phyloP scores from a whole-genome alignment of 257 asterid genomes.

The Striga asiatica region DNA sequence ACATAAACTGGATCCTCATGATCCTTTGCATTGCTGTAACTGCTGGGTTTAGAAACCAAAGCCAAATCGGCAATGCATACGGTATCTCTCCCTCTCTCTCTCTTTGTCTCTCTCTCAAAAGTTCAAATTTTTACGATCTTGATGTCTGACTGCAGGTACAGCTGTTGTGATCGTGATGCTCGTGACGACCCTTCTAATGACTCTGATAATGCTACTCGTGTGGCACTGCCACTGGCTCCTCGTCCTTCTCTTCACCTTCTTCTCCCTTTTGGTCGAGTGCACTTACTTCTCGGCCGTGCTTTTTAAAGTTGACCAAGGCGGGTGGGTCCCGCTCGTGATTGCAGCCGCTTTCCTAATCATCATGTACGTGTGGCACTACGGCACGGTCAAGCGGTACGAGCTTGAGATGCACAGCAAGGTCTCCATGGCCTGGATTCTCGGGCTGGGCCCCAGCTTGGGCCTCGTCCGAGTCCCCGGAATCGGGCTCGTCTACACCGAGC shows the following conservation, averaged over 20 bases:
- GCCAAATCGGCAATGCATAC: constrained; percentile 94
- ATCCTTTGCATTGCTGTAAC: constrained; percentile 91
- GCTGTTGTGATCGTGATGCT: constrained; percentile 96
- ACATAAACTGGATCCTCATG: constrained; percentile 95
- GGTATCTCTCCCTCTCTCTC: too few species aligned
- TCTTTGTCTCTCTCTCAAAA: too few species aligned
- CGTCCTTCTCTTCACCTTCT: constrained; percentile 58
- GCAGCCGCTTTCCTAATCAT: constrained; percentile 75
- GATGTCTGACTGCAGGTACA: constrained; percentile 50
- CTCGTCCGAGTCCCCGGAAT: constrained; percentile 96
- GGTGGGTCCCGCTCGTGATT: constrained; percentile 96
- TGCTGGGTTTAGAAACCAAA: constrained; percentile 89
- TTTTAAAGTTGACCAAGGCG: constrained; percentile 84
- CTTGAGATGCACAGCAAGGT: constrained; percentile 96
- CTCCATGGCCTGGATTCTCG: constrained; percentile 91
- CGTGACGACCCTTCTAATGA: constrained; percentile 88
- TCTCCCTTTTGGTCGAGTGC: constrained; percentile 68
- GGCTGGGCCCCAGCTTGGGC: constrained; percentile 93
- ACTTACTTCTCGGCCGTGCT: constrained; percentile 83
- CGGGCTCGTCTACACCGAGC: constrained; percentile 95
- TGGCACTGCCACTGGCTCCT: constrained; percentile 96
- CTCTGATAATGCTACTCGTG: constrained; percentile 70
- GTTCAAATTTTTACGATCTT: too few species aligned
- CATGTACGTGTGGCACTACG: constrained; percentile 95
- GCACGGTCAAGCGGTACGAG: constrained; percentile 74